Evolutionary conservation across 2,329 filamentous ascomycete genomes (phyloP), one percentile per base, ranked within the genome.

Genomic region (Neofusicoccum cordaticola): DNA sequence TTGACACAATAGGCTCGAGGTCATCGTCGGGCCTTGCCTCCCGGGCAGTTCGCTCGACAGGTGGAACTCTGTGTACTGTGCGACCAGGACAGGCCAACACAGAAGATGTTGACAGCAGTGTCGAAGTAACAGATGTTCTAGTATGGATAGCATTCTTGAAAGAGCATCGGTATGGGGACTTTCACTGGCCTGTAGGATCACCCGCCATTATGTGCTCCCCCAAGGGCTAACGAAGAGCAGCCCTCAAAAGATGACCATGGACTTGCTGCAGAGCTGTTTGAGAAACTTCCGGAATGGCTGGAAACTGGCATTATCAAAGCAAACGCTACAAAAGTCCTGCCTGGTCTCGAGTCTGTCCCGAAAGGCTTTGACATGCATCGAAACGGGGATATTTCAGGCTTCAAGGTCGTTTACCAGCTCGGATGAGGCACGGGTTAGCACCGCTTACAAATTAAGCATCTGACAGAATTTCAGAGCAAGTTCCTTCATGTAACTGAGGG

Each of bases 91-190:
- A 79, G 64, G 73, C 71, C 0, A 71, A 77, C 53, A 81, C 78
- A 0, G 73, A 78, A 27, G 66, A 73, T 39, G 77, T 80, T 0
- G 67, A 71, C 0, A 65, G 70, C 17, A 67, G 71, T 3, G 75
- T 74, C 3, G 73, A 71, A 19, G 75, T 82, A 1, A 79, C 74
- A 0, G 76, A 80, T 68, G 78, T 82, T 3, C 67, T 81, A n/a
- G 77, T 82, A 0, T 80, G 76, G 76, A 80, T 76, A 2, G 74
- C 73, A 1, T 82, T 82, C 50, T 63, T 79, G 35, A 78, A 79
- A 62, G 75, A 80, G 4, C 75, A 79, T 53, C 56, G 68, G 2
- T 81, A 80, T 65, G 71, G 73, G 1, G 65, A 70, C 0, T 75
- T 78, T 37, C 67, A 70, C 41, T 81, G 74, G 73, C 74, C 76